A percentile compares a stretch with the other conserved stretches of the same genome.
Conservation (phyloP, 1,284 basidiomycete species). For the Ustilago tritici region DNA sequence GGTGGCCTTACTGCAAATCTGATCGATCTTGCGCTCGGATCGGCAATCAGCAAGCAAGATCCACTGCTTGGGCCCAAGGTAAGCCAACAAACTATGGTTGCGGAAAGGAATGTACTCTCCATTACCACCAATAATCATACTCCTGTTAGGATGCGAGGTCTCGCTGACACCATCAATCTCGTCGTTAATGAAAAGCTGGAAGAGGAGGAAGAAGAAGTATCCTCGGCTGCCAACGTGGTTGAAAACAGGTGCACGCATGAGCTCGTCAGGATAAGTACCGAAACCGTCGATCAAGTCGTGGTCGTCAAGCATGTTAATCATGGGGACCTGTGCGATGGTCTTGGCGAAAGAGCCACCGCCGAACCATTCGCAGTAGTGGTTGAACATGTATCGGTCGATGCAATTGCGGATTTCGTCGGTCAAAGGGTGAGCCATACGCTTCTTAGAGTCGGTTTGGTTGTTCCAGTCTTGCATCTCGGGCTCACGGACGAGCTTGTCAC, state of each 20-base stretch:
- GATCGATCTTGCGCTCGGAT: slow-evolving; percentile 65
- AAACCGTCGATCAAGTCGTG: slow-evolving; percentile 88
- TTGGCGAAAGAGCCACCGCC: slow-evolving; percentile 89
- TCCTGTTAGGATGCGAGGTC: slow-evolving; percentile 45
- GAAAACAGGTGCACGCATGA: slow-evolving; percentile 65
- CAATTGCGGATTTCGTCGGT: slow-evolving; percentile 80
- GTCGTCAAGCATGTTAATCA: slow-evolving; percentile 78
- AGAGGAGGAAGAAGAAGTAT: slow-evolving; percentile 68
- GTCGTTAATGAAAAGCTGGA: slow-evolving; percentile 67
- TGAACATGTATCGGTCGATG: slow-evolving; percentile 82
- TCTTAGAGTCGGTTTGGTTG: slow-evolving; percentile 75
- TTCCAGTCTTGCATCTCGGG: slow-evolving; percentile 81
- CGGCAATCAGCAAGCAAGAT: slow-evolving; percentile 67
- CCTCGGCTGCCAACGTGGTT: slow-evolving; percentile 60
- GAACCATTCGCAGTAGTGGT: slow-evolving; percentile 82
- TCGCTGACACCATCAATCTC: slow-evolving; percentile 57
- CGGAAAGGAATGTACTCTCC: slow-evolving; percentile 65
- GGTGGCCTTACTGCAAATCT: slow-evolving; percentile 61
- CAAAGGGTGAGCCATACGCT: slow-evolving; percentile 77
- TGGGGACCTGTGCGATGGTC: slow-evolving; percentile 85
- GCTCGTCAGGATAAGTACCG: slow-evolving; percentile 75
- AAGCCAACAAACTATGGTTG: slow-evolving; percentile 62
- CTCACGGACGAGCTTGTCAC: slow-evolving; percentile 56
- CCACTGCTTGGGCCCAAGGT: slow-evolving; percentile 67
- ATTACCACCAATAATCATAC: slow-evolving; percentile 60